Evolutionary conservation across 2,329 filamentous ascomycete genomes (phyloP), one percentile per base, ranked within the genome.

Genomic region (Phyllosticta citrichinensis): DNA sequence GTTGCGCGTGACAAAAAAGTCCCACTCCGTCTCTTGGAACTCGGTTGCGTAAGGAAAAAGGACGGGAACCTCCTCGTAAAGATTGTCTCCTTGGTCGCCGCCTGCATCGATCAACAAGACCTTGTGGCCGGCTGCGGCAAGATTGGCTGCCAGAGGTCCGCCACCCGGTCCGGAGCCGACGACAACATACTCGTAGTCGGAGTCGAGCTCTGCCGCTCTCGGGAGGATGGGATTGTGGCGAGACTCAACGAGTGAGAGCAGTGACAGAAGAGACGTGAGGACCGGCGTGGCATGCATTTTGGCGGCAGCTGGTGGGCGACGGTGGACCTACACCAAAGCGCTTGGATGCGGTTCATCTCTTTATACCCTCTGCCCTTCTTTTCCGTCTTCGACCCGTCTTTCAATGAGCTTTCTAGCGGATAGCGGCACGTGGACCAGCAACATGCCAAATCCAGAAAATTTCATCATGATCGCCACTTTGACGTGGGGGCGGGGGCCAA

Each of bases 1-100:
- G 66, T 85, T 86, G 69, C 87, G 84, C 54, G 78, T 78, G 14
- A 85, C 81, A 63, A 81, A 87, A 71, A 82, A 87, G 69, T 85
- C 80, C 84, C 84, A 87, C 54, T 77, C 73, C 64, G 84, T 76
- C 33, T 40, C 33, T 1, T 12, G 11, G 11, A 14, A 40, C 33
- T 40, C 33, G 6, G 33, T 40, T 9, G 33, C 33, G 8, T 12
- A 40, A 2, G 33, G 33, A 11, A 40, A 40, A 2, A 40, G 11
- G 11, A 40, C 33, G 11, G 33, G 33, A 17, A 40, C 14, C 12
- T 40, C 33, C 12, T 40, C 33, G 33, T 14, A 14, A 12, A 33
- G 53, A 35, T 75, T 73, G 59, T 75, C 73, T 17, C 77, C 80
- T 62, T 83, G 78, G 65, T 86, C 83, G 62, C 83, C 81, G 56